A percentile compares a stretch with the other conserved stretches of the same genome.
Evolutionary conservation across 139 green algal species (phyloP).

Genomic region (Parachlorella kessleri): DNA sequence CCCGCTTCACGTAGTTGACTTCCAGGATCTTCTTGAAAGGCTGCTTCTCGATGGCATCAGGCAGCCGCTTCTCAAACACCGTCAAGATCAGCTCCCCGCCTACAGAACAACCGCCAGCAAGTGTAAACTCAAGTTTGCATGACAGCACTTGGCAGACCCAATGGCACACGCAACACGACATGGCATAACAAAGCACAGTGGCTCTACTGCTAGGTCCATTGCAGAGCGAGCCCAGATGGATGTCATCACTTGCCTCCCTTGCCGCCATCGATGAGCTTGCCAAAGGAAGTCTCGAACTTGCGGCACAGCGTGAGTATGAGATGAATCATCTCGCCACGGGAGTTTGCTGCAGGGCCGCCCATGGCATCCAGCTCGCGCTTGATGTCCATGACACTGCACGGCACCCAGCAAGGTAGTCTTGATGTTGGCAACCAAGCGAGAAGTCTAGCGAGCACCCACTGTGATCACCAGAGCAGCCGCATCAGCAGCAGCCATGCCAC

Average conservation of each 20-base stretch:
- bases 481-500: no score
- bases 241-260: constrained; percentile 80
- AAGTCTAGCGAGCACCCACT: no score
- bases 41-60: constrained; percentile 85
- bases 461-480: no score
- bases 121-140: neutral
- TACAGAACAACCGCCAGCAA: constrained; percentile 6
- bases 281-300: constrained; percentile 84
- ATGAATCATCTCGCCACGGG: constrained; percentile 90
- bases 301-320: constrained; percentile 84
- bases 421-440: no score
- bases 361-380: constrained; percentile 75
- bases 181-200: no score
- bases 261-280: constrained; percentile 80
- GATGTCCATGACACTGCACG: constrained; percentile 56
- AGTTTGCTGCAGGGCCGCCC: constrained; percentile 54
- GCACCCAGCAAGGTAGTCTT: no score
- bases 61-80: constrained; percentile 94
- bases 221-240: no score
- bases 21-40: constrained; percentile 88
- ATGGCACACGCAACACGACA: no score
- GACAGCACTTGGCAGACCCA: neutral
- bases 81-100: constrained; percentile 86
- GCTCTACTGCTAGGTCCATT: no score
- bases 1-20: constrained; percentile 79